These are phyloP conservation scores for Coemansia sp. DNA, from an alignment of 192 early-diverging fungal species.

Conservation along the genomic window DNA sequence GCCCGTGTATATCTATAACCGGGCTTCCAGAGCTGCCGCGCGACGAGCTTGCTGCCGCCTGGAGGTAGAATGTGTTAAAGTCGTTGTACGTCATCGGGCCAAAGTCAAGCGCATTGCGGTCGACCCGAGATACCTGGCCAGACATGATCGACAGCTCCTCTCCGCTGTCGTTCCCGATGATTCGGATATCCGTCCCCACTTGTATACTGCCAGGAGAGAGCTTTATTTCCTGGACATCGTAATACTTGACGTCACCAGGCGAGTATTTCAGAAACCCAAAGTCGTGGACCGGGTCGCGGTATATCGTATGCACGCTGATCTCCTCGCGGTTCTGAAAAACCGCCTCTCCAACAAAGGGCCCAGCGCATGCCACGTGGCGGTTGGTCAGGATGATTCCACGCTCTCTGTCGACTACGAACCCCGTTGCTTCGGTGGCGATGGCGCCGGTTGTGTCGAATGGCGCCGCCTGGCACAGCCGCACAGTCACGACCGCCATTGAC, in stretches of 20 bases:
- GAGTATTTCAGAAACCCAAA: constrained; percentile 77
- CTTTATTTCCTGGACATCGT: constrained; percentile 62
- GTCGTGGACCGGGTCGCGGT: constrained; percentile 77
- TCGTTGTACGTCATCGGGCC: constrained; percentile 71
- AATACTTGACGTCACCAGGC: constrained; percentile 63
- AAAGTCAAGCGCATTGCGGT: constrained; percentile 68
- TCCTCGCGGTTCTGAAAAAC: constrained; percentile 71
- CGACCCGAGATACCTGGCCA: constrained; percentile 67
- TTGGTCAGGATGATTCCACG: constrained; percentile 74
- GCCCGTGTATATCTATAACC: constrained; percentile 69
- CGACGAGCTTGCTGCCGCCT: constrained; percentile 68
- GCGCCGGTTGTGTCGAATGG: constrained; percentile 10
- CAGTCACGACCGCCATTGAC: constrained; percentile 71
- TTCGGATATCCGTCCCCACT: constrained; percentile 70
- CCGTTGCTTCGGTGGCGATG: constrained; percentile 60
- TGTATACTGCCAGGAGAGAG: constrained; percentile 62
- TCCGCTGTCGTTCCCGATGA: constrained; percentile 75
- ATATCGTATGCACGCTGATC: constrained; percentile 64
- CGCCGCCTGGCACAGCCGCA: constrained; percentile 56
- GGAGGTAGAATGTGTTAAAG: constrained; percentile 78
- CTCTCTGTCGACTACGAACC: constrained; percentile 70
- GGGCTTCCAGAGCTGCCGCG: constrained; percentile 74
- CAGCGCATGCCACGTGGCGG: constrained; percentile 70
- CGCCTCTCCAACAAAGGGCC: constrained; percentile 66
- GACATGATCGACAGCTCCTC: constrained; percentile 75